Percentiles rank a stretch among this genome's conserved stretches.
Evolutionary conservation across 2,329 filamentous ascomycete species (phyloP).

Genomic region (Colletotrichum echinochloae): DNA sequence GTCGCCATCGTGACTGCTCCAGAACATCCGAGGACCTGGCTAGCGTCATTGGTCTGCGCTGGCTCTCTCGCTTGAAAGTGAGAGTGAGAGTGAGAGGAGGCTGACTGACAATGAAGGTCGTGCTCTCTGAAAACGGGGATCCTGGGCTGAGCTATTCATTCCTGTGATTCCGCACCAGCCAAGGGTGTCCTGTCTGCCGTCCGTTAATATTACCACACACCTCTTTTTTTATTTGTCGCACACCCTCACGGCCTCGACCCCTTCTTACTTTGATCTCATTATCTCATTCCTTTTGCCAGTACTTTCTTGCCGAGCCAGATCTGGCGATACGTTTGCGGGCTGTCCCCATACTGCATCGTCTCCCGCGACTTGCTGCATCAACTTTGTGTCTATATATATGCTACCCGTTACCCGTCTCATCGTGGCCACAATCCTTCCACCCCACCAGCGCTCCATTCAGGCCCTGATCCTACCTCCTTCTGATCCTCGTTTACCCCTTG

Average conservation of each 20-base stretch:
- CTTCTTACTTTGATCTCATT: slow-evolving; percentile 35
- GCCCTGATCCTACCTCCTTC: slow-evolving; percentile 8
- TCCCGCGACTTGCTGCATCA: slow-evolving; percentile 30
- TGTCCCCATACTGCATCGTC: slow-evolving; percentile 32
- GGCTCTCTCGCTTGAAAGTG: slow-evolving; percentile 19
- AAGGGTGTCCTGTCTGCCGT: slow-evolving; percentile 17
- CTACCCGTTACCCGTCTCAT: slow-evolving; percentile 30
- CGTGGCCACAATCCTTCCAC: slow-evolving; percentile 32
- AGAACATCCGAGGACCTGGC: slow-evolving; percentile 12
- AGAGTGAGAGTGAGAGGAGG: slow-evolving; percentile 17
- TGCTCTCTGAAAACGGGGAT: slow-evolving; percentile 34
- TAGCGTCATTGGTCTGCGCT: slow-evolving; percentile 29
- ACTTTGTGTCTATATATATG: slow-evolving; percentile 39
- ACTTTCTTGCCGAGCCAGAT: slow-evolving; percentile 35
- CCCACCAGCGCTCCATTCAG: slow-evolving; percentile 13
- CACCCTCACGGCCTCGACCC: slow-evolving; percentile 34
- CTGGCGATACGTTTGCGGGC: slow-evolving; percentile 34
- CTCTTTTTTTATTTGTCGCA: slow-evolving; percentile 25
- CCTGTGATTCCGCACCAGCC: slow-evolving; percentile 36
- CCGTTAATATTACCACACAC: slow-evolving; percentile 31
- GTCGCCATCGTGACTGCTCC: slow-evolving; percentile 34
- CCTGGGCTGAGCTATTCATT: slow-evolving; percentile 29
- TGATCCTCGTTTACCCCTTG: slow-evolving; percentile 20
- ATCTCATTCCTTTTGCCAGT: slow-evolving; percentile 34
- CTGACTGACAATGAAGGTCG: slow-evolving; percentile 37